These are phyloP conservation scores for Farysia itapuensis DNA, from an alignment of 1,284 basidiomycete genomes.

Conservation along the genomic window DNA sequence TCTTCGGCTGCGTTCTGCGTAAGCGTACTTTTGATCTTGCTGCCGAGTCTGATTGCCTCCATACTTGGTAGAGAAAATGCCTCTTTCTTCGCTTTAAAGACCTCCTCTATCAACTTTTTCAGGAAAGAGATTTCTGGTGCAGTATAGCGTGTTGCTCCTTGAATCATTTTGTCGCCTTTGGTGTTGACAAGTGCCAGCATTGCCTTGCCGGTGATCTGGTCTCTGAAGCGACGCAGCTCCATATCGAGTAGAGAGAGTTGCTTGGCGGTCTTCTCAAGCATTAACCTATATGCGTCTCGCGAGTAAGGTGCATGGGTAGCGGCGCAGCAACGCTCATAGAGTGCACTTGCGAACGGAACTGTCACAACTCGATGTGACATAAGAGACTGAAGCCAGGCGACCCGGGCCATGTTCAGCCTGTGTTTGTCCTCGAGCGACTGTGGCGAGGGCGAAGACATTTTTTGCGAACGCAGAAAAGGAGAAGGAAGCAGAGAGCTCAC, in stretches of 20 bases:
- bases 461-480: no score
- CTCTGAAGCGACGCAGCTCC: constrained; percentile 40
- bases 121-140: constrained; percentile 42
- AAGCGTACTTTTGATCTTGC: constrained; percentile 71
- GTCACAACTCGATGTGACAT: constrained; percentile 38
- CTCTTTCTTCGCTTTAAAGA: constrained; percentile 75
- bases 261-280: constrained; percentile 13
- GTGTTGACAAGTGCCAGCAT: constrained; percentile 48
- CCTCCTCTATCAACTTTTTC: constrained; percentile 69
- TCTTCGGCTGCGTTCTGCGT: constrained; percentile 74
- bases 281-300: constrained; percentile 7
- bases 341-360: constrained; percentile 20
- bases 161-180: constrained; percentile 41
- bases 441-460: no score
- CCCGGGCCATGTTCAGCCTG: constrained; percentile 5
- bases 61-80: constrained; percentile 75
- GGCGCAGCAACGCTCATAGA: constrained; percentile 25
- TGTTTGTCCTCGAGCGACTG: constrained; percentile 1
- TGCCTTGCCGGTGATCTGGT: constrained; percentile 19
- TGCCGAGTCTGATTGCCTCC: constrained; percentile 64
- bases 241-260: constrained; percentile 31
- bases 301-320: constrained; percentile 6
- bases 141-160: constrained; percentile 47
- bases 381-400: constrained; percentile 33
- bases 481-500: no score